Evolutionary conservation across 2,329 filamentous ascomycete species (phyloP).

Genomic region (Colletotrichum falcatum): DNA sequence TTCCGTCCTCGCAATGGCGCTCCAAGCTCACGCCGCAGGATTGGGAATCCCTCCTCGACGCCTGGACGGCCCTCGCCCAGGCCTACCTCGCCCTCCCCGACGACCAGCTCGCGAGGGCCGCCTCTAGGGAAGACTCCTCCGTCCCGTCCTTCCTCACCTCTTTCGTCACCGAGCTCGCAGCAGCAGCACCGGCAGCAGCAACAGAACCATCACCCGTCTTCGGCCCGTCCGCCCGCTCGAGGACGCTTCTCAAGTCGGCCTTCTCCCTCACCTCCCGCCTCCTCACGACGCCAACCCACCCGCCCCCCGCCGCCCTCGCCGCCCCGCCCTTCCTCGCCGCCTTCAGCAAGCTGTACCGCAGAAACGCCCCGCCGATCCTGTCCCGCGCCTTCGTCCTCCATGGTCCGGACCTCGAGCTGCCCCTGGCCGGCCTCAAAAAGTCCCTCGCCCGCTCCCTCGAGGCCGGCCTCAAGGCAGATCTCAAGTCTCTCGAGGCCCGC

Average conservation of each 20-base stretch:
- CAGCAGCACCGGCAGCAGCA: slow-evolving; percentile 49
- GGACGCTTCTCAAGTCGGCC: slow-evolving; percentile 68
- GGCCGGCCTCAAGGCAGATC: slow-evolving; percentile 65
- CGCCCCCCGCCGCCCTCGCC: slow-evolving; percentile 62
- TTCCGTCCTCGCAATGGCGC: slow-evolving; percentile 77
- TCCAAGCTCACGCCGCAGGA: slow-evolving; percentile 74
- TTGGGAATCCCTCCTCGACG: slow-evolving; percentile 82
- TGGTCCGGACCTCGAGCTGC: slow-evolving; percentile 62
- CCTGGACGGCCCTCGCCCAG: slow-evolving; percentile 78
- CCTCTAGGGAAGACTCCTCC: slow-evolving; percentile 69
- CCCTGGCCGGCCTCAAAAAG: slow-evolving; percentile 70
- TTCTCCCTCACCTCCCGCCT: slow-evolving; percentile 74
- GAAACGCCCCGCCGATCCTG: slow-evolving; percentile 68
- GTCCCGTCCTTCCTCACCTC: slow-evolving; percentile 71
- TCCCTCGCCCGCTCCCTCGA: slow-evolving; percentile 73
- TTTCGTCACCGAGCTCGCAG: slow-evolving; percentile 69
- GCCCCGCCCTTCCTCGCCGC: slow-evolving; percentile 77
- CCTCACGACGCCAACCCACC: slow-evolving; percentile 54
- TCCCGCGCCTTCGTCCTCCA: slow-evolving; percentile 60
- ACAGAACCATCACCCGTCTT: slow-evolving; percentile 49
- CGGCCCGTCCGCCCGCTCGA: slow-evolving; percentile 50
- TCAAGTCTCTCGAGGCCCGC: slow-evolving; percentile 65
- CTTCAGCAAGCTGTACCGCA: slow-evolving; percentile 74
- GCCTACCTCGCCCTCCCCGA: slow-evolving; percentile 72
- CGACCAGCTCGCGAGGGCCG: slow-evolving; percentile 63